Conservation (phyloP, 306 rosid species). For the Cicer chorassanicum region DNA sequence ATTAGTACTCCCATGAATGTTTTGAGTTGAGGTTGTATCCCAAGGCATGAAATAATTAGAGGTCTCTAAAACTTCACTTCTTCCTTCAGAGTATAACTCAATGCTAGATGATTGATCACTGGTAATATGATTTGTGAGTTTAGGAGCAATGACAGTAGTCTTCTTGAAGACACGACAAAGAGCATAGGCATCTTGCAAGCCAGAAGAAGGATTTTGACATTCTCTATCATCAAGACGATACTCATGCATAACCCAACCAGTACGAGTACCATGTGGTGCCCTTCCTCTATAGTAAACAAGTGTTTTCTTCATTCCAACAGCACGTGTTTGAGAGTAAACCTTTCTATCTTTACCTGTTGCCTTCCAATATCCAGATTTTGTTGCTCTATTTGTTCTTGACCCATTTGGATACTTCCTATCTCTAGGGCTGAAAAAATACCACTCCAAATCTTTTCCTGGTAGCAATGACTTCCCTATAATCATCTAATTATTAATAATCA, state of each 20-base stretch:
- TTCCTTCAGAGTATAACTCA: conserved; percentile 78
- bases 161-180: conserved; percentile 93
- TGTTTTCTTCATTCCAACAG: conserved; percentile 96
- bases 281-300: conserved; percentile 95
- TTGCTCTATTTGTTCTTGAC: conserved; percentile 94
- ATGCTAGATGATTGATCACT: conserved; percentile 79
- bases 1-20: neutral
- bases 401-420: conserved; percentile 96
- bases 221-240: conserved; percentile 91
- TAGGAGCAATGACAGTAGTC: conserved; percentile 55
- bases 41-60: conserved; percentile 60
- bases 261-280: conserved; percentile 93
- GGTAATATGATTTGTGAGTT: conserved; percentile 46
- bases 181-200: conserved; percentile 96
- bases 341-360: conserved; percentile 95
- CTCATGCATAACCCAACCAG: conserved; percentile 97
- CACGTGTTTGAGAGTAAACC: conserved; percentile 70
- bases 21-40: conserved; percentile 43
- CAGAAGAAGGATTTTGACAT: conserved; percentile 62
- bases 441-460: conserved; percentile 96
- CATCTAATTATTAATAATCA: neutral
- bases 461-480: conserved; percentile 81
- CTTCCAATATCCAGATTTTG: conserved; percentile 94
- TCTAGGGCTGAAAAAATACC: conserved; percentile 96
- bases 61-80: conserved; percentile 72